Percentiles rank a stretch among this genome's conserved stretches.
Conservation (phyloP, 768 basidiomycete genomes). For the Asterophora parasitica region DNA sequence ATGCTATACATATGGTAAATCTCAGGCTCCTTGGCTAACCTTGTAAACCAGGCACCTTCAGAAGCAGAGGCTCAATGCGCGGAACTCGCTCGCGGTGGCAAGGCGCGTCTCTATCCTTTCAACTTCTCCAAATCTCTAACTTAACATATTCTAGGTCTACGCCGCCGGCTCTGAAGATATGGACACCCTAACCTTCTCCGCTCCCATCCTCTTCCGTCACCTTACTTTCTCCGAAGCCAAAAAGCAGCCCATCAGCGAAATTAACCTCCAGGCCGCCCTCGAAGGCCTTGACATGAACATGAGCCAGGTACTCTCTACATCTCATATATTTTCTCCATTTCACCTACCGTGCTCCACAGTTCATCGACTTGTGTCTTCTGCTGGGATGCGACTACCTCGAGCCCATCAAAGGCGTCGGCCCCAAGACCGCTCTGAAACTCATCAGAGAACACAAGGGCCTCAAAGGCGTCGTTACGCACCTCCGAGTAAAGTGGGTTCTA, state of each 20-base stretch:
- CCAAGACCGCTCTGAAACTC: slow-evolving; percentile 92
- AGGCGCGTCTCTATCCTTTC: slow-evolving; percentile 39
- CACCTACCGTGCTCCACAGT: slow-evolving; percentile 44
- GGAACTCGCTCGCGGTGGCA: slow-evolving; percentile 93
- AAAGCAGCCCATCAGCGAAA: slow-evolving; percentile 93
- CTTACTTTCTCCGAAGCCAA: slow-evolving; percentile 98
- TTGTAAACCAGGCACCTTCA: slow-evolving; percentile 73
- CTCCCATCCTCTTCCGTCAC: slow-evolving; percentile 90
- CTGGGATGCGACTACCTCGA: slow-evolving; percentile 98
- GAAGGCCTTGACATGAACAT: slow-evolving; percentile 91
- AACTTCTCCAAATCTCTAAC: not conserved
- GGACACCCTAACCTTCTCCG: slow-evolving; percentile 95
- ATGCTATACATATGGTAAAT: not conserved
- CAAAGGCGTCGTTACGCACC: slow-evolving; percentile 66
- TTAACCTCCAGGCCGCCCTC: slow-evolving; percentile 75
- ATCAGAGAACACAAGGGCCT: slow-evolving; percentile 78
- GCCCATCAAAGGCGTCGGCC: slow-evolving; percentile 95
- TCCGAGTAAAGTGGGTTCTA: slow-evolving; percentile 64
- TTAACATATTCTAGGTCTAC: slow-evolving; percentile 58
- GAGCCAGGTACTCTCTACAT: slow-evolving; percentile 56
- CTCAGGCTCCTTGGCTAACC: not conserved
- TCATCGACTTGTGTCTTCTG: slow-evolving; percentile 93
- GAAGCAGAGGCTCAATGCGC: slow-evolving; percentile 99
- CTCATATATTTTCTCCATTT: not conserved
- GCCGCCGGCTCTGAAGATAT: slow-evolving; percentile 99